Conservation (phyloP, 1,139 yeast genomes). For the Geotrichum cucujoidarum region DNA sequence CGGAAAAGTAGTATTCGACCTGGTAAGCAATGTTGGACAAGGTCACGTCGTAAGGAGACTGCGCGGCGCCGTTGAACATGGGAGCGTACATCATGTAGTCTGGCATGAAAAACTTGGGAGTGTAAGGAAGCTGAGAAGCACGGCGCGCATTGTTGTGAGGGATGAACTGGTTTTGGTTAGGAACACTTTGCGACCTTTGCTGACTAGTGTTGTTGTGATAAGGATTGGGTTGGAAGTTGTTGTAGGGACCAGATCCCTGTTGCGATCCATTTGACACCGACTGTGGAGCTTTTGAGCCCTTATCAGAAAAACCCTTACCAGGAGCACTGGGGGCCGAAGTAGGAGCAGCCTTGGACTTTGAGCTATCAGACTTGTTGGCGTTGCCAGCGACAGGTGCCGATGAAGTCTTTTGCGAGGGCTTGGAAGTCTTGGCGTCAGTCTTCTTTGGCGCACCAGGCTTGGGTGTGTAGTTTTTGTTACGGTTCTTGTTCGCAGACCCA, state of each 20-base stretch:
- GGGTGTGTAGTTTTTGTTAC: conserved; percentile 52
- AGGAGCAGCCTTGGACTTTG: conserved; percentile 7
- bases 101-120: conserved; percentile 9
- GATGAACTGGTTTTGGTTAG: conserved; percentile 14
- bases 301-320: background rate
- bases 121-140: conserved; percentile 8
- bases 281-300: background rate
- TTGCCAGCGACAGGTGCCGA: conserved; percentile 8
- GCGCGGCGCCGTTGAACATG: background rate
- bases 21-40: conserved; percentile 42
- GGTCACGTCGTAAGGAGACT: conserved; percentile 11
- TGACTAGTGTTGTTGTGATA: conserved; percentile 28
- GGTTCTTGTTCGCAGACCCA: conserved; percentile 19
- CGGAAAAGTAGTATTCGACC: conserved; percentile 82
- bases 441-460: conserved; percentile 43
- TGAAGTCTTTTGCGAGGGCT: conserved; percentile 25
- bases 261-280: background rate
- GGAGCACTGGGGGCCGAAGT: conserved; percentile 15
- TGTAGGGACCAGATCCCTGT: conserved; percentile 24
- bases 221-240: conserved; percentile 36
- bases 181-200: conserved; percentile 22
- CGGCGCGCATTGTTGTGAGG: conserved; percentile 17
- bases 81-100: conserved; percentile 8
- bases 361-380: conserved; percentile 7
- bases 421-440: conserved; percentile 4